These are phyloP conservation scores for Poteriospumella lacustris DNA, from an alignment of 108 stramenopile genomes.

Conservation along the genomic window DNA sequence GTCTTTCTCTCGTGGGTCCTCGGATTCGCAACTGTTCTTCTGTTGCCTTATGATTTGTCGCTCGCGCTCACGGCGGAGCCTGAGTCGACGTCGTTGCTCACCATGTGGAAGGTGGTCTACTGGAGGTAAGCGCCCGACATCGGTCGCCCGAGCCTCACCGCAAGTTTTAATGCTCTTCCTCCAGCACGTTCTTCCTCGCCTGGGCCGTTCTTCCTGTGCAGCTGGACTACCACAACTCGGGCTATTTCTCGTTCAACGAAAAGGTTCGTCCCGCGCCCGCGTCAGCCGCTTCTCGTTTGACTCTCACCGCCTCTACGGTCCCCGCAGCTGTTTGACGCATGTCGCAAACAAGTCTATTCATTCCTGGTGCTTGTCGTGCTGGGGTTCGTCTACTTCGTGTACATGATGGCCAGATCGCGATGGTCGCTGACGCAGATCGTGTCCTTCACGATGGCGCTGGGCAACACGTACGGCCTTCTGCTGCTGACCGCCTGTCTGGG, in stretches of 20 bases:
- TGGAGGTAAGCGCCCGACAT: constrained; percentile 19
- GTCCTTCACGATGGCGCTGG: constrained; percentile 58
- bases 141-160: too few relatives aligned
- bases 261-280: neutral
- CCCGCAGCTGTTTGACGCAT: too few relatives aligned
- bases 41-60: constrained; percentile 50
- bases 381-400: neutral
- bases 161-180: constrained; percentile 51
- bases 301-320: too few relatives aligned
- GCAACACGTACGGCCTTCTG: constrained; percentile 75
- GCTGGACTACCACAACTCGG: constrained; percentile 56
- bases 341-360: too few relatives aligned
- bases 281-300: too few relatives aligned
- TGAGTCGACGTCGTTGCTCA: neutral
- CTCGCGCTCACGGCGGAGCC: constrained; percentile 26
- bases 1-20: constrained; percentile 34
- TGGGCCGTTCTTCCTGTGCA: constrained; percentile 66
- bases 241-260: constrained; percentile 57
- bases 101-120: constrained; percentile 4
- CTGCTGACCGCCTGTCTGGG: constrained; percentile 67
- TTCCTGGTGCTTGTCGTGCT: neutral
- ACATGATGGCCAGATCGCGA: neutral
- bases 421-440: neutral
- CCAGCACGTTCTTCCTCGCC: constrained; percentile 69
- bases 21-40: constrained; percentile 42